phyloP scores from a whole-genome alignment of 2,329 filamentous ascomycete species.

The Aspergillus sp. region DNA sequence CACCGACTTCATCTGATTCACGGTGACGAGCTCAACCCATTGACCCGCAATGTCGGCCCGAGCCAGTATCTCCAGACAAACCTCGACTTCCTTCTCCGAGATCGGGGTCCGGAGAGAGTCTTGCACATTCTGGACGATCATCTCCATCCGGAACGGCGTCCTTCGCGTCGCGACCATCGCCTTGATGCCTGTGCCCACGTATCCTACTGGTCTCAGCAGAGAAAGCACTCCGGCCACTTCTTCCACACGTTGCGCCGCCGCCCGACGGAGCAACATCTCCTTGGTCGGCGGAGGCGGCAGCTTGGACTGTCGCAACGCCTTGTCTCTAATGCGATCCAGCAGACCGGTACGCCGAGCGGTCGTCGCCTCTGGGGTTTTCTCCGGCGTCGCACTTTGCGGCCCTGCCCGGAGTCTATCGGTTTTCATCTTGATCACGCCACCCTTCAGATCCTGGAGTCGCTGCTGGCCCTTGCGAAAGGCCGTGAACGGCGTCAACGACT shows the following conservation, averaged over 20 bases:
- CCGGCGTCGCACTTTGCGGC: slow-evolving; percentile 15
- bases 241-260: slow-evolving; percentile 65
- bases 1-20: slow-evolving; percentile 46
- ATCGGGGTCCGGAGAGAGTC: slow-evolving; percentile 62
- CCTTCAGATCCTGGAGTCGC: slow-evolving; percentile 40
- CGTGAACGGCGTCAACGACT: slow-evolving; percentile 35
- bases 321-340: slow-evolving; percentile 72
- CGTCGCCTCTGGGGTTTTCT: slow-evolving; percentile 28
- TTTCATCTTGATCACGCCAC: slow-evolving; percentile 37
- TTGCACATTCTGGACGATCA: slow-evolving; percentile 62
- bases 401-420: slow-evolving; percentile 29
- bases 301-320: slow-evolving; percentile 56
- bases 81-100: slow-evolving; percentile 47
- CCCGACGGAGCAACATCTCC: slow-evolving; percentile 59
- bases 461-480: slow-evolving; percentile 40
- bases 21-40: slow-evolving; percentile 50
- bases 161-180: slow-evolving; percentile 43
- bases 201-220: slow-evolving; percentile 53
- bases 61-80: slow-evolving; percentile 49
- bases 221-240: slow-evolving; percentile 67
- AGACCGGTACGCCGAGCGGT: slow-evolving; percentile 57
- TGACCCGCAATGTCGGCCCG: slow-evolving; percentile 47
- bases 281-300: slow-evolving; percentile 47
- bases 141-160: slow-evolving; percentile 65
- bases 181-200: slow-evolving; percentile 30